Conservation (phyloP, 345 rosid species). For the Melaleuca alternifolia region DNA sequence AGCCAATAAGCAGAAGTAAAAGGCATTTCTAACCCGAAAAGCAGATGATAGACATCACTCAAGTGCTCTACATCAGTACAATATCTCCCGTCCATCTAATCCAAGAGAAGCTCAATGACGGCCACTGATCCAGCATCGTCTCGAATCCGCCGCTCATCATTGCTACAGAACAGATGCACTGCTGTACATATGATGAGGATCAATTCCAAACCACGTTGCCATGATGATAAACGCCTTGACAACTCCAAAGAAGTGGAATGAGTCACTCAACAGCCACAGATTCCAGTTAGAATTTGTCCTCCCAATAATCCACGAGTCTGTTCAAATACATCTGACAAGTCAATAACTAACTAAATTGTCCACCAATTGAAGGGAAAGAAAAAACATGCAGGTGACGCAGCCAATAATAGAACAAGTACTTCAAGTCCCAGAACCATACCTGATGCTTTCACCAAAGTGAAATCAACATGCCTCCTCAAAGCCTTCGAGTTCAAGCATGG, state of each 20-base stretch:
- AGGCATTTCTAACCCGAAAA: neutral
- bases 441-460: neutral
- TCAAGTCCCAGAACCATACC: neutral
- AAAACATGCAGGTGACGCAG: too few relatives aligned
- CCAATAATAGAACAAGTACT: neutral
- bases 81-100: neutral
- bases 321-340: neutral
- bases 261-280: neutral
- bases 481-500: slow-evolving; percentile 5
- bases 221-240: neutral
- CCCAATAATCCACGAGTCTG: neutral
- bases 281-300: neutral
- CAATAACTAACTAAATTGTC: neutral
- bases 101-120: neutral
- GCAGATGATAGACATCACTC: neutral
- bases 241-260: neutral
- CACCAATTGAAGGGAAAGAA: neutral
- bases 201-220: neutral
- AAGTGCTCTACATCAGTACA: neutral
- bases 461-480: slow-evolving; percentile 26
- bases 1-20: neutral
- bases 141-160: neutral
- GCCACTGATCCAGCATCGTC: neutral
- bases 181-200: neutral
- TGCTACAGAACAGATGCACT: neutral